A percentile compares a stretch with the other conserved stretches of the same genome.
These are phyloP conservation scores for Trebouxia gelatinosa DNA, from an alignment of 163 green algal species.

Conservation along the genomic window DNA sequence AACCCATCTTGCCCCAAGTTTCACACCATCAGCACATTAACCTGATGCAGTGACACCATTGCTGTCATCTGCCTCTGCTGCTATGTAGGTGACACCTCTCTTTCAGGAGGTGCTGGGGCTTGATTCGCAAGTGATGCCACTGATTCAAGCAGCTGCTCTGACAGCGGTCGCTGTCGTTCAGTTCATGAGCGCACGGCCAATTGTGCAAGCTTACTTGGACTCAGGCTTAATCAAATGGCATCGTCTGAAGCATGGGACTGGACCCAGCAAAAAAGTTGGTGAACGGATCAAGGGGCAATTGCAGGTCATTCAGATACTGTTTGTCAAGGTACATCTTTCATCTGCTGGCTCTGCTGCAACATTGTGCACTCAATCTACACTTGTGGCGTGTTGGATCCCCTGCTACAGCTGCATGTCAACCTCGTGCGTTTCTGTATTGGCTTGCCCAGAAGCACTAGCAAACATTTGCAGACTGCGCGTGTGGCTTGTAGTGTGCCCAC, in stretches of 20 bases:
- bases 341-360: background rate
- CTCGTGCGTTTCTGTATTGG: background rate
- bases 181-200: background rate
- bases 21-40: too few species aligned
- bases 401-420: too few species aligned
- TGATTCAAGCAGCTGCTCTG: background rate
- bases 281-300: background rate
- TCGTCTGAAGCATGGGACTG: conserved; percentile 1
- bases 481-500: too few species aligned
- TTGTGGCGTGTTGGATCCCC: too few species aligned
- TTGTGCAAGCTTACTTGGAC: conserved; percentile 18
- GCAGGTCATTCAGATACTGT: background rate
- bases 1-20: too few species aligned
- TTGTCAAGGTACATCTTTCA: background rate
- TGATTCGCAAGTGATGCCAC: background rate
- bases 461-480: background rate
- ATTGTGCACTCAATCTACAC: too few species aligned
- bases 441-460: background rate
- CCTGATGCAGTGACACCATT: too few species aligned
- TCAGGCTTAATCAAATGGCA: conserved; percentile 13
- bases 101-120: background rate
- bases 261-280: background rate
- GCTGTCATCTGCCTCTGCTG: too few species aligned
- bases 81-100: conserved; percentile 14
- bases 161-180: background rate